Evolutionary conservation across 768 basidiomycete species (phyloP).

Genomic region (Agrocybe chaxingu): DNA sequence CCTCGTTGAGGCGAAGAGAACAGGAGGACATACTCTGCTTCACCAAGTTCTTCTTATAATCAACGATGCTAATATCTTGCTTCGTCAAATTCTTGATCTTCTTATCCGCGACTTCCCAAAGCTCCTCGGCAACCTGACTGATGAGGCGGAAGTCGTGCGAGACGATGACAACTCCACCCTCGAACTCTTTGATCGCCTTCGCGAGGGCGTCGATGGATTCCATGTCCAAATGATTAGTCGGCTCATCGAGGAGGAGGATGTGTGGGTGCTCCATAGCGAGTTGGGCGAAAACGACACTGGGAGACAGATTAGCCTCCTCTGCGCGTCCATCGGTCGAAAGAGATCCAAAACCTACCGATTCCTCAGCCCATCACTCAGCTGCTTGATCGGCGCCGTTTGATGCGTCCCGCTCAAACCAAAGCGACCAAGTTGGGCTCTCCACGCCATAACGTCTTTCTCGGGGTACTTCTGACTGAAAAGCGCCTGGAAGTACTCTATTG

Average conservation of each 20-base stretch:
- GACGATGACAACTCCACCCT: slow-evolving; percentile 98
- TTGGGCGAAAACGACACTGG: slow-evolving; percentile 91
- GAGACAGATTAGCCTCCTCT: slow-evolving; percentile 10
- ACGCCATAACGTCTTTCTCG: slow-evolving; percentile 87
- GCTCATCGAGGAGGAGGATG: slow-evolving; percentile 89
- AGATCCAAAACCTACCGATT: slow-evolving; percentile 64
- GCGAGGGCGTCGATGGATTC: slow-evolving; percentile 96
- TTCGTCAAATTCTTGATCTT: slow-evolving; percentile 92
- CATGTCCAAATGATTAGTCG: slow-evolving; percentile 98
- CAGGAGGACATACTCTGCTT: slow-evolving; percentile 60
- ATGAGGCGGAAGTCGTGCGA: slow-evolving; percentile 99
- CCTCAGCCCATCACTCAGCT: slow-evolving; percentile 92
- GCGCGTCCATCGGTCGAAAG: background rate
- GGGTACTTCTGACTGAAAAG: slow-evolving; percentile 83
- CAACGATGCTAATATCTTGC: slow-evolving; percentile 84
- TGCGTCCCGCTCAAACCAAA: slow-evolving; percentile 95
- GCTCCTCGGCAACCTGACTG: slow-evolving; percentile 95
- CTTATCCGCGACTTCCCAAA: slow-evolving; percentile 97
- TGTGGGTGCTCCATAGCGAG: slow-evolving; percentile 98
- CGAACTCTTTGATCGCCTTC: slow-evolving; percentile 91
- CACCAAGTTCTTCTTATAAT: slow-evolving; percentile 88
- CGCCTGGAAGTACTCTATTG: slow-evolving; percentile 91
- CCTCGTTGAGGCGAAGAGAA: background rate
- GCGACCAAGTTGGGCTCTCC: slow-evolving; percentile 92
- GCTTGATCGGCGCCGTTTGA: slow-evolving; percentile 90